phyloP scores from a whole-genome alignment of 768 basidiomycete species.

The Neoboletus magnificus region DNA sequence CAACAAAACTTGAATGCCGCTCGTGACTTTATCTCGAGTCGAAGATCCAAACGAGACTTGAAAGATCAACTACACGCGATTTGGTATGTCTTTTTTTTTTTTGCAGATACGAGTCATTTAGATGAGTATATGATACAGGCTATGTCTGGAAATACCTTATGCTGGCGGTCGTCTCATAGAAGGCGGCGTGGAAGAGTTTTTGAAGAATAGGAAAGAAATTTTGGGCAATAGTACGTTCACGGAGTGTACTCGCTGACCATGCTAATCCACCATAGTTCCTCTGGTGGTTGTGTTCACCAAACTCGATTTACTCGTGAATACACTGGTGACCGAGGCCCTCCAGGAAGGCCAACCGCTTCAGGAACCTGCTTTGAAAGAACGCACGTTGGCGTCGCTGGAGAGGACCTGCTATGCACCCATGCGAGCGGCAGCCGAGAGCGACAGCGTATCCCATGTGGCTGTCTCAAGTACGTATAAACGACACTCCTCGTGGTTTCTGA shows the following conservation, averaged over 20 bases:
- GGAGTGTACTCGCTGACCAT: not conserved
- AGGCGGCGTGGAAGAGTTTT: not conserved
- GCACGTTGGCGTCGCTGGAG: not conserved
- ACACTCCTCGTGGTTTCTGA: not conserved
- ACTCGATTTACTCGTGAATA: not conserved
- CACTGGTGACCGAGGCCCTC: not conserved
- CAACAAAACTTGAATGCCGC: not conserved
- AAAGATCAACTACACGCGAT: slow-evolving; percentile 5
- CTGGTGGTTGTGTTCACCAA: slow-evolving; percentile 8
- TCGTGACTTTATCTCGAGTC: not conserved
- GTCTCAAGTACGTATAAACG: slow-evolving; percentile 1
- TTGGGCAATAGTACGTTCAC: slow-evolving; percentile 6
- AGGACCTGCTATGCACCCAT: not conserved
- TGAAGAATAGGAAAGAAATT: not conserved
- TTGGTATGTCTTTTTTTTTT: not conserved
- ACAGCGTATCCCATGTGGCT: not conserved
- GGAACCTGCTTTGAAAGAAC: not conserved
- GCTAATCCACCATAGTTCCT: not conserved
- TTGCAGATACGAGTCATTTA: not conserved
- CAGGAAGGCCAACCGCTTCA: not conserved
- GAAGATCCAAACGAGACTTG: not conserved
- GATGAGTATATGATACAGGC: not conserved
- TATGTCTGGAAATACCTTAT: not conserved
- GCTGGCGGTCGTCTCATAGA: not conserved
- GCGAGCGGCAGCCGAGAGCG: not conserved